Evolutionary conservation across 2,329 filamentous ascomycete genomes (phyloP), one percentile per base, ranked within the genome.

Genomic region (Onygenales sp.): DNA sequence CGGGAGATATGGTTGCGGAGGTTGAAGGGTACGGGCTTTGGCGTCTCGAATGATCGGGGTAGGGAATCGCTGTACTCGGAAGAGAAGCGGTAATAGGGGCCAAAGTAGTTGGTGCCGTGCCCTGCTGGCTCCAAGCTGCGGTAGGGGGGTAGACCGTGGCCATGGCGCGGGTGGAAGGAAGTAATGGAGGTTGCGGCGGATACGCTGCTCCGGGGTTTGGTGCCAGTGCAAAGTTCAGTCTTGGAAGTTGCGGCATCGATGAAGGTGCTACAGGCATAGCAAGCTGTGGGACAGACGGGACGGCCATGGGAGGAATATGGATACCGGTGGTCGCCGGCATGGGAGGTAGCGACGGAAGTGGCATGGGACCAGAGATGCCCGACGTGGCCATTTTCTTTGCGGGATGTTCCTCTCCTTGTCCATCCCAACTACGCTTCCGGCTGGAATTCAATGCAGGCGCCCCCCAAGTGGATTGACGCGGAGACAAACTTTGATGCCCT

Each of bases 201-300:
- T 17, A 36, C n/a, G 43, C 27, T 6, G 49, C 74, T 44, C 70
- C 61, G 63, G 54, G 49, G 52, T 63, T 73, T 2, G 82, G 82
- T 52, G 85, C 79, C 43, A 87, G 73, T 7, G 83, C 81, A n/a
- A 91, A 77, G 56, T 85, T 86, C 27, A 87, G 87, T 3, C 86
- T 78, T 13, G 86, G 83, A 11, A 90, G 74, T 42, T 86, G 80
- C 39, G 78, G 74, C 42, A 72, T 65, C 48, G 73, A 65, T 6
- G 59, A 57, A 4, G 59, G 36, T 27, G 57, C 65, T 43, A 67
- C 55, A 51, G 71, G 61, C 50, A 70, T 62, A 63, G 65, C 57
- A 10, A 65, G 49, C 31, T 67, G 62, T 33, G 72, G 66, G 51
- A 63, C 65, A 42, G 68, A 63, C 1, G 62, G 63, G 5, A 67